Evolutionary conservation across 768 basidiomycete species (phyloP).

Genomic region (Hygrocybe punicea): DNA sequence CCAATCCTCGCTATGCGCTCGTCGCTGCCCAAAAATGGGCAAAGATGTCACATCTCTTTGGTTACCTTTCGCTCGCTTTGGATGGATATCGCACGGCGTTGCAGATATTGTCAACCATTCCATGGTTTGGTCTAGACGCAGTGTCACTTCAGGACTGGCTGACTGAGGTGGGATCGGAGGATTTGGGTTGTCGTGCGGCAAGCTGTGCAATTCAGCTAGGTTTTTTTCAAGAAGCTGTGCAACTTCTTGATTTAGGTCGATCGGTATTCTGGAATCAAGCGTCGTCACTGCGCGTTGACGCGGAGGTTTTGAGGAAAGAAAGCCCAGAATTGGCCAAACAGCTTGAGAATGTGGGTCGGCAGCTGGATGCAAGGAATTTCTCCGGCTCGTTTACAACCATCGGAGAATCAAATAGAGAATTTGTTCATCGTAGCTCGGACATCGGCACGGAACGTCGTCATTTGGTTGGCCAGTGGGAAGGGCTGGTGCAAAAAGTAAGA

Average conservation of each 20-base stretch:
- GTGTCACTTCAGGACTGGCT: conserved; percentile 4
- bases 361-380: conserved; percentile 5
- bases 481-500: conserved; percentile 12
- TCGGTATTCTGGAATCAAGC: conserved; percentile 17
- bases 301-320: conserved; percentile 11
- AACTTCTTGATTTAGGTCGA: conserved; percentile 14
- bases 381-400: background rate
- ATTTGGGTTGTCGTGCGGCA: conserved; percentile 9
- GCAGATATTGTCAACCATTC: conserved; percentile 8
- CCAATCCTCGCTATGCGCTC: background rate
- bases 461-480: conserved; percentile 15
- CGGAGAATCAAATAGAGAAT: background rate
- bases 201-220: conserved; percentile 10
- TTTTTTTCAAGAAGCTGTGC: conserved; percentile 9
- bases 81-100: conserved; percentile 6
- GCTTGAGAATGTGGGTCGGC: conserved; percentile 8
- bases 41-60: background rate
- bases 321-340: conserved; percentile 7
- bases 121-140: conserved; percentile 9
- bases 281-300: conserved; percentile 9
- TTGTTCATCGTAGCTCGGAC: conserved; percentile 1
- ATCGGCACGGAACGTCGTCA: conserved; percentile 4
- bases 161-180: conserved; percentile 4
- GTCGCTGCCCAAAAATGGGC: conserved; percentile 1
- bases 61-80: background rate